Evolutionary conservation across 2,329 filamentous ascomycete species (phyloP), one percentile per base, ranked within the genome.

Genomic region (Arthroderma sp.): DNA sequence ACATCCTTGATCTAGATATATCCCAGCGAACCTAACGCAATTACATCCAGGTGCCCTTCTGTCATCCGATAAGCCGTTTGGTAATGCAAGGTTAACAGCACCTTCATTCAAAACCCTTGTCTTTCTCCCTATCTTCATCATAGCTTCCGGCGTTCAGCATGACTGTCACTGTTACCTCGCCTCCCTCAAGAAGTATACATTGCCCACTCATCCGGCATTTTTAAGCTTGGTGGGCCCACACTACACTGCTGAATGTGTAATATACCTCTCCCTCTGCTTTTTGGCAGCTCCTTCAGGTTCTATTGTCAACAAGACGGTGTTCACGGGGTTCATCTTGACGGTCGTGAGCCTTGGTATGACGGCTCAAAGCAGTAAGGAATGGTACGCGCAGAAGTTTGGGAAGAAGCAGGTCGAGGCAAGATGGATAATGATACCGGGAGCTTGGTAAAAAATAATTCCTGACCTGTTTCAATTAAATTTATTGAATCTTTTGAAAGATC

Each of bases 191-290:
- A 89, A 87, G 58, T 96, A 98, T 64, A 83, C 83, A 7, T 71
- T 96, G 27, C 89, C 89, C 0, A 68, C 73, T 2, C 73, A 82
- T 48, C 80, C 81, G 2, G 66, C 83, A 46, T 98, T 96, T 62
- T 69, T 70, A 38, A 69, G 72, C 46, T 63, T 93, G 22, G 66
- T 95, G 34, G 93, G 84, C 54, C 87, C 91, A 11, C 91, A 98
- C 65, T 98, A 96, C 63, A 83, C 83, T 3, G 86, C 82, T 56
- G 91, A 96, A 66, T 88, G 85, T 58, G 60, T 83, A 36, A 77
- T 95, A 47, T 96, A 98, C 60, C 58, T 87, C 15, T 74, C 82
- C n/a, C 66, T 98, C 51, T 75, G 86, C 2, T 65, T 91, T 38
- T 62, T 83, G 34, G 79, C 81, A 29, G 86, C 88, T 1, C 87